A percentile compares a stretch with the other conserved stretches of the same genome.
Conservation (phyloP, 441 rosid species). For the Flueggea neowawraea region DNA sequence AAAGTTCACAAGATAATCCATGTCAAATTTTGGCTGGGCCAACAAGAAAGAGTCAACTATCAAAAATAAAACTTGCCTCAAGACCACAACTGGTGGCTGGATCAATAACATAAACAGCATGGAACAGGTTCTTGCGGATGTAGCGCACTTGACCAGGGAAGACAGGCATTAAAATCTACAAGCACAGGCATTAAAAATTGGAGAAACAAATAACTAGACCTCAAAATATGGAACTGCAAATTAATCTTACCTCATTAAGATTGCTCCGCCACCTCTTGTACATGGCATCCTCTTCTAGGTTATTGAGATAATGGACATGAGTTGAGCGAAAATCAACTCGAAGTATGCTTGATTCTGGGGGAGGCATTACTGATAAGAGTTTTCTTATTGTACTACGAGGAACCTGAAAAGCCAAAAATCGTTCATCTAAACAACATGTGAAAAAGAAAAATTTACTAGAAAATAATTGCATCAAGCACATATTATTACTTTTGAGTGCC, state of each 20-base stretch:
- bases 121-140: conserved; percentile 94
- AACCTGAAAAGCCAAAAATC: conserved; percentile 34
- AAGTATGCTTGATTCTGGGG: conserved; percentile 71
- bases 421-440: no score
- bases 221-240: neutral
- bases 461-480: no score
- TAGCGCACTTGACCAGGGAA: conserved; percentile 98
- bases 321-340: conserved; percentile 96
- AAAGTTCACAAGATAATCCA: conserved; percentile 34
- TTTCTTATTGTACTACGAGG: conserved; percentile 60
- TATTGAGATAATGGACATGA: conserved; percentile 94
- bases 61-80: conserved; percentile 60
- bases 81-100: conserved; percentile 92
- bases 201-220: neutral
- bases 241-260: conserved; percentile 73
- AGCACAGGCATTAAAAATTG: conserved; percentile 18
- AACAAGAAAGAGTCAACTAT: conserved; percentile 12
- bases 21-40: conserved; percentile 8
- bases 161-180: conserved; percentile 97
- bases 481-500: no score
- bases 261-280: conserved; percentile 97
- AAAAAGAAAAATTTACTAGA: no score
- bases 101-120: conserved; percentile 95
- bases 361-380: conserved; percentile 66
- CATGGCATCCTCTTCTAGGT: conserved; percentile 98